Base-by-base conservation (phyloP, 1,284 basidiomycete species). In the Papiliotrema nemorosa region DNA sequence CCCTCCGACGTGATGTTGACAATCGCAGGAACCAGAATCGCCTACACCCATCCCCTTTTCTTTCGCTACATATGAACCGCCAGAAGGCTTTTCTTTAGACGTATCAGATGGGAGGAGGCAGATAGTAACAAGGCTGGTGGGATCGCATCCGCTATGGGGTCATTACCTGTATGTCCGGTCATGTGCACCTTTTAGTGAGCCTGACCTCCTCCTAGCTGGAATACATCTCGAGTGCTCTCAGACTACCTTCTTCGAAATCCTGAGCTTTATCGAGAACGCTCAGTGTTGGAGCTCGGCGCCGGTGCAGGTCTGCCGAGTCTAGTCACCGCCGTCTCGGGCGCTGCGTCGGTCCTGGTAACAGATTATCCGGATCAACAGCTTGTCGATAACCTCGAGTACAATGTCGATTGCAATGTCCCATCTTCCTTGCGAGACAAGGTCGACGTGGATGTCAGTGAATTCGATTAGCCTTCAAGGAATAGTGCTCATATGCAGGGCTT, bases 271-370 rank as follows among this genome's bases (percentile, higher is more conserved):
- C 48, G 59, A 7, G 74, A 65, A 14, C 76, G 75, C 49, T 75
- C 70, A 25, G 84, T 97, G 0, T 77, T 97, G 2, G 94, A 98
- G 70, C 82, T 97, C 0, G 94, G 94, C 1, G 94, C 94, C 0
- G 94, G 91, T 0, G 91, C 90, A 1, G 93, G 85, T 0, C 76
- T 97, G 16, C 94, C 94, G 0, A 84, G 87, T 2, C 78, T 97
- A 13, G 81, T 90, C 1, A 77, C 84, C 0, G 82, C 80, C 0
- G 79, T 85, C 34, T 84, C 84, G 48, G 86, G 84, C 0, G 88
- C 88, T 0, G 64, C 69, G 31, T 58, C 64, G 35, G 62, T 77
- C 3, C 81, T 94, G 1, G 76, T 92, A 24, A 96, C 94, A 0
- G 94, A 98, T 72, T 97, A 97, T 72, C 92, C 93, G 0, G 94